A percentile compares a stretch with the other conserved stretches of the same genome.
phyloP scores from a whole-genome alignment of 306 rosid genomes.

The Prinsepia uniflora region DNA sequence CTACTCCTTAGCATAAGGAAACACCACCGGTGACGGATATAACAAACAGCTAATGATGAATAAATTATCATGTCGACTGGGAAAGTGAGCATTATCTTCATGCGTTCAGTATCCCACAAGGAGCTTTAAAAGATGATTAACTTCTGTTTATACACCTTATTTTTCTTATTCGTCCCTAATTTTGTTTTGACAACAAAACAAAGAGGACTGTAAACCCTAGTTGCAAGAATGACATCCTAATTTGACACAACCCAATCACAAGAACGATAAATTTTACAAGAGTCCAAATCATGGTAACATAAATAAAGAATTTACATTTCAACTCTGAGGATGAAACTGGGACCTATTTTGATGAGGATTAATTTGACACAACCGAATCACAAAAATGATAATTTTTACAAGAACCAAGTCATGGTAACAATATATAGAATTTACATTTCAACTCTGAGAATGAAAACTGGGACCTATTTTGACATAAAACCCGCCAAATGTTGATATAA shows the following conservation, averaged over 20 bases:
- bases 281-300: not conserved
- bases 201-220: not conserved
- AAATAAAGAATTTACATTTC: not conserved
- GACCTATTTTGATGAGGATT: not conserved
- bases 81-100: constrained; percentile 1
- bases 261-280: not conserved
- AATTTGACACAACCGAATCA: constrained; percentile 3
- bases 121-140: not conserved
- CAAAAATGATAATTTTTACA: not conserved
- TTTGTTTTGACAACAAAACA: constrained; percentile 5
- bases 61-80: not conserved
- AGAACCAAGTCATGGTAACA: not conserved
- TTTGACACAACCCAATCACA: constrained; percentile 1
- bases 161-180: too few relatives aligned
- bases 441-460: not conserved
- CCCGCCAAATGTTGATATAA: not conserved
- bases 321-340: not conserved
- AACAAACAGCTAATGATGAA: not conserved
- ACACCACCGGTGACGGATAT: not conserved
- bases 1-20: constrained; percentile 8
- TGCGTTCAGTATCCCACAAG: not conserved
- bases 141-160: too few relatives aligned
- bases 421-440: not conserved
- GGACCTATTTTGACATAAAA: too few relatives aligned
- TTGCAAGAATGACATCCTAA: constrained; percentile 2